Base-by-base conservation (phyloP, 441 rosid species). In the Arabidopsis hybrid region DNA sequence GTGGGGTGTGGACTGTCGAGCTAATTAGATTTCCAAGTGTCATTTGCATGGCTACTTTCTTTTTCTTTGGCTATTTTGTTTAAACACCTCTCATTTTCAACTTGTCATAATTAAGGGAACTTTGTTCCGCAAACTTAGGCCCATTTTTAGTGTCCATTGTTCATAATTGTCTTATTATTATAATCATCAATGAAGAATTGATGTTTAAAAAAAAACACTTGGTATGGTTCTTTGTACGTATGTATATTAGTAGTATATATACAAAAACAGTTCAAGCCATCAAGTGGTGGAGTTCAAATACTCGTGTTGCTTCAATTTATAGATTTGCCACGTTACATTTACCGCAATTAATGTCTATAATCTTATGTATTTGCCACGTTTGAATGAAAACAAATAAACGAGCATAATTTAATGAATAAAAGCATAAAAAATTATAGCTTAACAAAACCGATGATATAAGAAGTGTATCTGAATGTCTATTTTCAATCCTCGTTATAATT, bases 121-220 rank as follows among this genome's bases (percentile, higher is more conserved):
- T 40, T 67, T 67, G 62, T 67, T 29, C 72, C 62, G 72, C 51
- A 53, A 53, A 53, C 52, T 67, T 40, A 29, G 72, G 62, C 62
- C 11, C 31, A 40, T 53, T 55, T 55, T 32, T 17, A 13, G 60
- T 36, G 56, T 65, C 47, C 21, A 36, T 36, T 51, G 5, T 18
- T 65, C 3, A 50, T 18, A 21, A 26, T 8, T 55, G 10, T 31
- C 17, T 6, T 13, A 3, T 13, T 39, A 2, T 64, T 16, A 51
- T 39, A 40, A 9, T 34, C 39, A 14, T 31, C 26, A 29, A 14
- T 63, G 40, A 45, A 6, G 3, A 14, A 31, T 14, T 46, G 11
- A 31, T 31, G 26, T 18, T 50, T 18, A n/a, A 12, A 1, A 42
- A 21, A 21, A 21, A 21, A 21, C 26, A 21, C 26, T 42, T 29